phyloP scores from a whole-genome alignment of 73 alveolate genomes.

The Paramecium biaurelia region DNA sequence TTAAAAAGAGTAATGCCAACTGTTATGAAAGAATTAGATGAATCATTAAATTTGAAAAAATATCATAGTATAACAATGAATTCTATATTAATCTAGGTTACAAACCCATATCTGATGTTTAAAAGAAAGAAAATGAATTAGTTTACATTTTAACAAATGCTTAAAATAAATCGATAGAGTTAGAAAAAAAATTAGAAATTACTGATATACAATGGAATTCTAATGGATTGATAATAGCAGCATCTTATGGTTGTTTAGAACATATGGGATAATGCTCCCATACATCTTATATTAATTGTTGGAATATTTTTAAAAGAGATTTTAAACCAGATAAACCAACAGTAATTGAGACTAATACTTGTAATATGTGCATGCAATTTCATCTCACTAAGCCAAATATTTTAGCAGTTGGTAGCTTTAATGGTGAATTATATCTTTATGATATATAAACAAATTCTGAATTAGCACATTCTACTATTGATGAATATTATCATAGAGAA shows the following conservation, averaged over 20 bases:
- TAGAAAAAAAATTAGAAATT: slow-evolving; percentile 64
- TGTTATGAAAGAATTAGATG: slow-evolving; percentile 23
- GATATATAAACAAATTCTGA: slow-evolving; percentile 68
- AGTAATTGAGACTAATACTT: slow-evolving; percentile 68
- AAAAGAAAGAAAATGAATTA: not conserved
- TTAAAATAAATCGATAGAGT: not conserved
- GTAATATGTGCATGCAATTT: slow-evolving; percentile 70
- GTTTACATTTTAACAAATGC: not conserved
- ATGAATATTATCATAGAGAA: slow-evolving; percentile 86
- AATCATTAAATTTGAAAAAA: slow-evolving; percentile 29
- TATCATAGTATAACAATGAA: not conserved
- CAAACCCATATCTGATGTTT: not conserved
- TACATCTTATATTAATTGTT: slow-evolving; percentile 69
- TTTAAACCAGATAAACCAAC: slow-evolving; percentile 71
- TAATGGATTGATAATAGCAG: slow-evolving; percentile 83
- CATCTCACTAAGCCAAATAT: slow-evolving; percentile 79
- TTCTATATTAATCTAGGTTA: not conserved
- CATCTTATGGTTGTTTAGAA: slow-evolving; percentile 77
- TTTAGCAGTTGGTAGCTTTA: slow-evolving; percentile 82
- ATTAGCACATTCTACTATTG: slow-evolving; percentile 68
- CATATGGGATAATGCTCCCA: slow-evolving; percentile 74
- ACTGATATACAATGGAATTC: slow-evolving; percentile 79
- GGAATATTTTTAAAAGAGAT: slow-evolving; percentile 81
- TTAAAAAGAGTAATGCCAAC: not conserved
- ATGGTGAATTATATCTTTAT: slow-evolving; percentile 80